Evolutionary conservation across 2,329 filamentous ascomycete genomes (phyloP).

Genomic region (Cladobotryum mycophilum): DNA sequence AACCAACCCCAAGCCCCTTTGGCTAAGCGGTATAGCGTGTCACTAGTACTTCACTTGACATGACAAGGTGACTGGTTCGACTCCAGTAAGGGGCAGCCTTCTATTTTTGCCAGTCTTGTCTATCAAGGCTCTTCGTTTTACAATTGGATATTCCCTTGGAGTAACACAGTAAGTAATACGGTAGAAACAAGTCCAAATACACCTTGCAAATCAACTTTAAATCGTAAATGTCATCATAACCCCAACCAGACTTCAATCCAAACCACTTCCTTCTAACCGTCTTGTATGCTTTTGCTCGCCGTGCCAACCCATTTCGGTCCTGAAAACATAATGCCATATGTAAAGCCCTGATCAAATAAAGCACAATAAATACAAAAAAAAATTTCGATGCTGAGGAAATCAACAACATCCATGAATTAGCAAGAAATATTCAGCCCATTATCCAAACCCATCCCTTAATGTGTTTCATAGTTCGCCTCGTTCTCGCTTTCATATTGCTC

Average conservation of each 20-base stretch:
- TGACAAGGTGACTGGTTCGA: constrained; percentile 14
- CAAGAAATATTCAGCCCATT: background rate
- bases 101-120: background rate
- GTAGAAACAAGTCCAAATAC: no score
- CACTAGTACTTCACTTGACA: constrained; percentile 10
- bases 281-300: no score
- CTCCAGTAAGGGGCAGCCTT: constrained; percentile 11
- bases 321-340: no score
- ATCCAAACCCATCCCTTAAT: background rate
- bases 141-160: background rate
- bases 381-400: no score
- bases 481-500: constrained; percentile 20
- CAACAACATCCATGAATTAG: background rate
- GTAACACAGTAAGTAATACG: no score
- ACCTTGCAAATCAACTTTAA: no score
- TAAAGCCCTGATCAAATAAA: no score
- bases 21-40: constrained; percentile 14
- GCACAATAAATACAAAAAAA: no score
- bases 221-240: no score
- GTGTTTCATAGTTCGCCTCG: constrained; percentile 13
- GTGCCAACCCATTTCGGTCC: no score
- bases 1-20: constrained; percentile 6
- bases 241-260: no score
- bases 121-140: background rate
- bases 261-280: no score